phyloP scores from a whole-genome alignment of 169 alveolate species.

The Babesia bigemina region DNA sequence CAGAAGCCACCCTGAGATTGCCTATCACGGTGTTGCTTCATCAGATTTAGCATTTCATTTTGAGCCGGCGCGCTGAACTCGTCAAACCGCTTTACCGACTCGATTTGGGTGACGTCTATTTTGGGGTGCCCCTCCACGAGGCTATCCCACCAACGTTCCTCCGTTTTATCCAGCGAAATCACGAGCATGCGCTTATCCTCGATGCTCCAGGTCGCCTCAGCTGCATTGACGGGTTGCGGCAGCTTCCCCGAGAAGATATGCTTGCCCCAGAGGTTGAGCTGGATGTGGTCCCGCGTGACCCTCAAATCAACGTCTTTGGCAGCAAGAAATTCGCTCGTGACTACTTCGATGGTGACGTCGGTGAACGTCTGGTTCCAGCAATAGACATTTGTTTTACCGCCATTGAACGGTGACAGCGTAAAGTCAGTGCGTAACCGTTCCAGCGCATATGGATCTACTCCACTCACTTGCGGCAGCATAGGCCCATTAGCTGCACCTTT shows the following conservation, averaged over 20 bases:
- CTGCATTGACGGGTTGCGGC: slow-evolving; percentile 51
- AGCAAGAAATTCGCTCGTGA: slow-evolving; percentile 9
- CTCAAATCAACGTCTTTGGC: slow-evolving; percentile 37
- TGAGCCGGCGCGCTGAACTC: slow-evolving; percentile 77
- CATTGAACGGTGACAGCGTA: slow-evolving; percentile 71
- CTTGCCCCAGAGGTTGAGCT: slow-evolving; percentile 19
- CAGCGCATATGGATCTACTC: background rate
- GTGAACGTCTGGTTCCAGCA: slow-evolving; percentile 77
- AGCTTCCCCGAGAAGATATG: slow-evolving; percentile 29
- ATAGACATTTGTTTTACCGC: slow-evolving; percentile 71
- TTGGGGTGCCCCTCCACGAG: slow-evolving; percentile 77
- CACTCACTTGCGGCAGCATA: background rate
- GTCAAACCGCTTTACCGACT: slow-evolving; percentile 73
- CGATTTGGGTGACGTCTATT: slow-evolving; percentile 76
- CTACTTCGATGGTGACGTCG: slow-evolving; percentile 73
- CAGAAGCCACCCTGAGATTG: background rate
- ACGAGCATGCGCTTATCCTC: slow-evolving; percentile 73
- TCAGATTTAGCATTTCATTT: slow-evolving; percentile 70
- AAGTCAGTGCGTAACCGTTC: slow-evolving; percentile 15
- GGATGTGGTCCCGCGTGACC: slow-evolving; percentile 7
- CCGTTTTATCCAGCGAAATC: slow-evolving; percentile 71
- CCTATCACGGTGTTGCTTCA: slow-evolving; percentile 65
- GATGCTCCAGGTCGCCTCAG: slow-evolving; percentile 75
- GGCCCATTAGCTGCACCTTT: background rate
- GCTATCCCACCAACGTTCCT: slow-evolving; percentile 81